phyloP scores from a whole-genome alignment of 176 grass and related monocot genomes.

The Phragmites australis region DNA sequence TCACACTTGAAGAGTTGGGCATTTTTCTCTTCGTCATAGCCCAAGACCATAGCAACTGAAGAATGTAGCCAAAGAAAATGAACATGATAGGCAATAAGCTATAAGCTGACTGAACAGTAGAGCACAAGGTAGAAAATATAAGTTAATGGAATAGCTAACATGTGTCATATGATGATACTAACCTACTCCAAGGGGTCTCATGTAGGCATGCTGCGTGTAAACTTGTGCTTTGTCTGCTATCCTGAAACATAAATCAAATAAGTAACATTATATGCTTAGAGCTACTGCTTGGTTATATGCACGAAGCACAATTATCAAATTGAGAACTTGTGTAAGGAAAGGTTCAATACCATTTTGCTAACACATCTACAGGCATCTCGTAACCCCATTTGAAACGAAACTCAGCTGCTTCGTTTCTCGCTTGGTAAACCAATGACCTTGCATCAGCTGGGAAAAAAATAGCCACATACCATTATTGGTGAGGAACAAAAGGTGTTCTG shows the following conservation, averaged over 20 bases:
- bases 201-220: constrained; percentile 98
- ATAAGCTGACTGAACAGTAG: neutral
- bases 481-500: neutral
- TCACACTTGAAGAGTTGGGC: constrained; percentile 98
- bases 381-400: constrained; percentile 99
- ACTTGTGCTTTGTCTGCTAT: constrained; percentile 98
- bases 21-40: constrained; percentile 97
- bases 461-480: constrained; percentile 5
- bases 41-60: constrained; percentile 90
- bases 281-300: neutral
- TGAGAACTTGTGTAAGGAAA: constrained; percentile 3
- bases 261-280: neutral
- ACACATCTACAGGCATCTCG: constrained; percentile 93
- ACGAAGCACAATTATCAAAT: constrained; percentile 20
- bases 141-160: constrained; percentile 9
- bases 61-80: constrained; percentile 21
- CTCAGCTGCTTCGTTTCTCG: constrained; percentile 96
- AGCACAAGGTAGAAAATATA: neutral
- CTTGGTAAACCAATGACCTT: constrained; percentile 96
- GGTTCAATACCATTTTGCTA: constrained; percentile 75
- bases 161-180: constrained; percentile 36
- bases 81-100: constrained; percentile 23
- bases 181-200: constrained; percentile 99
- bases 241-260: constrained; percentile 60
- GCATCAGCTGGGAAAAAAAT: constrained; percentile 76